Evolutionary conservation across 2,329 filamentous ascomycete genomes (phyloP).

Genomic region (Aspergillus quadrilineatus): DNA sequence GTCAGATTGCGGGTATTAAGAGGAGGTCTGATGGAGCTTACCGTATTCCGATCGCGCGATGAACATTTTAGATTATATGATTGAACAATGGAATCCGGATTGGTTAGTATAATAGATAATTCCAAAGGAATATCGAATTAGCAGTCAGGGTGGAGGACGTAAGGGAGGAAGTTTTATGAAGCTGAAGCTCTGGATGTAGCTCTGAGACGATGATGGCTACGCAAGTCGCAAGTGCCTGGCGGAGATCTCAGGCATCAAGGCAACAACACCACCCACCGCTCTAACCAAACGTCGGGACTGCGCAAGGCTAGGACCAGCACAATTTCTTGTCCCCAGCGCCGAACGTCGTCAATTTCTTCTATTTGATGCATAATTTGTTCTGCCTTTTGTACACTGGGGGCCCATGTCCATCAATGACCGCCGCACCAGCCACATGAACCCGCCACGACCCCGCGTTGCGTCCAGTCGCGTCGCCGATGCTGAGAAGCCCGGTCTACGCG

Average conservation of each 20-base stretch:
- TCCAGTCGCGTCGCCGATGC: constrained; percentile 41
- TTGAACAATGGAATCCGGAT: constrained; percentile 3
- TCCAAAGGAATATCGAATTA: background rate
- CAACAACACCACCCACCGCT: constrained; percentile 12
- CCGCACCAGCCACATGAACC: constrained; percentile 38
- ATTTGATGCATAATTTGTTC: constrained; percentile 25
- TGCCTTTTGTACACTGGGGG: constrained; percentile 26
- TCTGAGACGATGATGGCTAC: constrained; percentile 32
- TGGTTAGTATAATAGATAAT: background rate
- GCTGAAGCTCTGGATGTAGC: constrained; percentile 31
- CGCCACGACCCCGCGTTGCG: constrained; percentile 41
- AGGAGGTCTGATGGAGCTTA: constrained; percentile 52
- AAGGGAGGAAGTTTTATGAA: constrained; percentile 15
- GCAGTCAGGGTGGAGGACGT: constrained; percentile 6
- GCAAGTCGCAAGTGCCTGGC: constrained; percentile 39
- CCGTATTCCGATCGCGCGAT: constrained; percentile 99
- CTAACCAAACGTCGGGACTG: constrained; percentile 9
- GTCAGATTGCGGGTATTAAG: constrained; percentile 39
- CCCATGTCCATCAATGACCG: constrained; percentile 44
- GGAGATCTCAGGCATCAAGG: constrained; percentile 27
- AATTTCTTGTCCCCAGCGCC: background rate
- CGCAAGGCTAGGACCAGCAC: constrained; percentile 4
- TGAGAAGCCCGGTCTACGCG: constrained; percentile 28
- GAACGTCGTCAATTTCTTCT: background rate
- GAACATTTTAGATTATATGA: constrained; percentile 73